Evolutionary conservation across 176 grass and related monocot genomes (phyloP).

Genomic region (Zizania latifolia): DNA sequence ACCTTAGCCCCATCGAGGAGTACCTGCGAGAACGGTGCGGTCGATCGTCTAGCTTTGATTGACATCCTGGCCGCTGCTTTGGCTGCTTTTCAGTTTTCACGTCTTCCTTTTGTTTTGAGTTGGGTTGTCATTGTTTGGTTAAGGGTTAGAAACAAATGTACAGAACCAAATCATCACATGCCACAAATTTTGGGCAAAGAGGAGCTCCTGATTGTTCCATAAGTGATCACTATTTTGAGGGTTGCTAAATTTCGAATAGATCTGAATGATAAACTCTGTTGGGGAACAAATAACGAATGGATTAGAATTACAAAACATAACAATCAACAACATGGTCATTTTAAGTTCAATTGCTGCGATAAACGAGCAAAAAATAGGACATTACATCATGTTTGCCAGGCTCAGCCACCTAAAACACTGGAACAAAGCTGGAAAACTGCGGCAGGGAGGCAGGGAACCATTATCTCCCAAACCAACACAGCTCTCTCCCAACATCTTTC

Average conservation of each 20-base stretch:
- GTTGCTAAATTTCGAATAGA: background rate
- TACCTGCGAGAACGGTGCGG: slow-evolving; percentile 78
- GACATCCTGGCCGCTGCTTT: background rate
- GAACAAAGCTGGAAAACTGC: slow-evolving; percentile 54
- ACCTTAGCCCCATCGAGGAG: slow-evolving; percentile 64
- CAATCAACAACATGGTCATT: background rate
- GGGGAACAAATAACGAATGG: background rate
- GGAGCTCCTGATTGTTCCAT: background rate
- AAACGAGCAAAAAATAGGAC: background rate
- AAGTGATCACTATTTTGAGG: background rate
- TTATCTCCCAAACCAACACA: slow-evolving; percentile 32
- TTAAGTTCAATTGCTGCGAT: background rate
- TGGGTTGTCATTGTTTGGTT: background rate
- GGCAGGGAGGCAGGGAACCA: slow-evolving; percentile 24
- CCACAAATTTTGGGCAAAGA: slow-evolving; percentile 16
- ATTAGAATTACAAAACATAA: background rate
- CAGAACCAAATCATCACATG: background rate
- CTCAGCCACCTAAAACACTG: no score
- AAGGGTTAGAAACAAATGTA: slow-evolving; percentile 16
- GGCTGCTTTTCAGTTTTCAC: background rate
- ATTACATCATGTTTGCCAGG: no score
- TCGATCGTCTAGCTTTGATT: slow-evolving; percentile 92
- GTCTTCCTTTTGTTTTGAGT: background rate
- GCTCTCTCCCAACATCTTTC: slow-evolving; percentile 25
- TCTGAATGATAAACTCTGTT: no score